Percentiles rank a stretch among this genome's conserved stretches.
Evolutionary conservation across 2,329 filamentous ascomycete species (phyloP).

Genomic region (Stemphylium vesicarium): DNA sequence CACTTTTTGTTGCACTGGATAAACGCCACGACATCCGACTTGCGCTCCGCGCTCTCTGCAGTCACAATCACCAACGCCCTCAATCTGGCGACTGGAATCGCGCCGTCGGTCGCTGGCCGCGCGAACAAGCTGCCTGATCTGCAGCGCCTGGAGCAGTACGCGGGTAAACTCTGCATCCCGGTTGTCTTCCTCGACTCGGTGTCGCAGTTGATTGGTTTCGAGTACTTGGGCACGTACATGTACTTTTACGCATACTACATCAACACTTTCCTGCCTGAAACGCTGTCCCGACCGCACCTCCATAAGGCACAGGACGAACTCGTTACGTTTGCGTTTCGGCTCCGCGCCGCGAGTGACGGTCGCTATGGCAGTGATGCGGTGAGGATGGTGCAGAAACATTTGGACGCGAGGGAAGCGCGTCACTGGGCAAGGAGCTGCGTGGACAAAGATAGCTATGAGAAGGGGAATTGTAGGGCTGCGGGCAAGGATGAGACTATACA

Average conservation of each 20-base stretch:
- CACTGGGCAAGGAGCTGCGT: constrained; percentile 36
- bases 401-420: constrained; percentile 24
- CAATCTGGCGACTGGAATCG: constrained; percentile 22
- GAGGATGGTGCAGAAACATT: constrained; percentile 29
- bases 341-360: constrained; percentile 29
- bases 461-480: constrained; percentile 25
- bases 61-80: constrained; percentile 37
- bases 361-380: constrained; percentile 30
- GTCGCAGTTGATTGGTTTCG: constrained; percentile 28
- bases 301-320: constrained; percentile 37
- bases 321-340: constrained; percentile 36
- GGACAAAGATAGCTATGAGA: constrained; percentile 27
- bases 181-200: constrained; percentile 39
- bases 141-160: constrained; percentile 32
- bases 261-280: constrained; percentile 33
- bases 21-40: constrained; percentile 29
- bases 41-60: constrained; percentile 29
- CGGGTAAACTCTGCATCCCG: constrained; percentile 30
- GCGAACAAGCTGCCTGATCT: constrained; percentile 32
- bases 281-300: constrained; percentile 28
- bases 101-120: constrained; percentile 28
- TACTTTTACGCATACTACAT: constrained; percentile 44
- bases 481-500: constrained; percentile 30
- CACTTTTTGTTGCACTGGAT: constrained; percentile 39
- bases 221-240: constrained; percentile 36